Conservation (phyloP, 352 stramenopile species). For the Phytophthora gonapodyides region DNA sequence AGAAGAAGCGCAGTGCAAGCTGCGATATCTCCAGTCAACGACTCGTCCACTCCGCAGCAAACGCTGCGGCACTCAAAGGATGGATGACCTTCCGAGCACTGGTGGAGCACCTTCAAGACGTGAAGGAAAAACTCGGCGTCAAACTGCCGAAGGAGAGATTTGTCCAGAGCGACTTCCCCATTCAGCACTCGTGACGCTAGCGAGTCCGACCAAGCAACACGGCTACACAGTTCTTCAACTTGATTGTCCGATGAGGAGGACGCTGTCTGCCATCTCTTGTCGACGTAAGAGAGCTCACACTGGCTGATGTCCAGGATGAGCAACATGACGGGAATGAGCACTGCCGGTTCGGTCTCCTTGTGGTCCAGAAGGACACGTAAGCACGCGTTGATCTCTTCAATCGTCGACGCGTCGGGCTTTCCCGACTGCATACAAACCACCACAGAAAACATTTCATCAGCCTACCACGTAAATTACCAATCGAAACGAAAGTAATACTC, state of each 20-base stretch:
- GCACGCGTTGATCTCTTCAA: conserved; percentile 48
- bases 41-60: conserved; percentile 42
- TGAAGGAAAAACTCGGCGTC: conserved; percentile 43
- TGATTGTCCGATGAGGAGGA: conserved; percentile 8
- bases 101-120: conserved; percentile 34
- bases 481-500: conserved; percentile 6
- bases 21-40: conserved; percentile 34
- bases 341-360: conserved; percentile 31
- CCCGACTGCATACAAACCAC: conserved; percentile 22
- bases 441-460: conserved; percentile 5
- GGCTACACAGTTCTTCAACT: conserved; percentile 3
- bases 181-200: conserved; percentile 40
- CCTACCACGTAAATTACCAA: not conserved
- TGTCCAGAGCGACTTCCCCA: conserved; percentile 41
- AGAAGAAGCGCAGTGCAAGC: conserved; percentile 41
- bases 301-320: conserved; percentile 44
- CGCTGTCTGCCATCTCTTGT: conserved; percentile 29
- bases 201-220: conserved; percentile 36
- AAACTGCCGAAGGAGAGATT: conserved; percentile 27
- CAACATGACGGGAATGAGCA: conserved; percentile 40
- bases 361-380: conserved; percentile 36
- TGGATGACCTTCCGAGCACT: conserved; percentile 10
- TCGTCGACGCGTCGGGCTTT: conserved; percentile 14
- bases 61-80: conserved; percentile 29
- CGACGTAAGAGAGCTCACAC: conserved; percentile 40